These are phyloP conservation scores for Monosporascus sp. DNA, from an alignment of 2,329 filamentous ascomycete species.

Conservation along the genomic window DNA sequence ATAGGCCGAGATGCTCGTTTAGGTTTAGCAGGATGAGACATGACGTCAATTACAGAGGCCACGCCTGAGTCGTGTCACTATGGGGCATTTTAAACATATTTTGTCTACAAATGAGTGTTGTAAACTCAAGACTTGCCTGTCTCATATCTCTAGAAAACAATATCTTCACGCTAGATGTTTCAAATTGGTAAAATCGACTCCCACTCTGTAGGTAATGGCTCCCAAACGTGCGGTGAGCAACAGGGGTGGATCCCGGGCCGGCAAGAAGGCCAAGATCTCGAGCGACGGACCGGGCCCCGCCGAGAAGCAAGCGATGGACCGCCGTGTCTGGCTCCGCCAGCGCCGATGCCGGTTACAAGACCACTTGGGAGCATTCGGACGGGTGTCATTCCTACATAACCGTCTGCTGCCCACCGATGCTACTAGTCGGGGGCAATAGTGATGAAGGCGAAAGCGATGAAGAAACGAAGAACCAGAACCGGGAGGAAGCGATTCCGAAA, in stretches of 20 bases:
- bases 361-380: conserved; percentile 16
- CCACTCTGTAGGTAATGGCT: conserved; percentile 7
- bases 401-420: conserved; percentile 16
- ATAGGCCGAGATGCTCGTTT: too few species aligned
- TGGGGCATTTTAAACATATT: too few species aligned
- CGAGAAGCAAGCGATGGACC: conserved; percentile 25
- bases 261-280: conserved; percentile 15
- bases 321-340: conserved; percentile 30
- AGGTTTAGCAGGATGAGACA: too few species aligned
- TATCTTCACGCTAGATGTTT: too few species aligned
- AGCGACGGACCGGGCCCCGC: conserved; percentile 1
- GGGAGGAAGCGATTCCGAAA: too few species aligned
- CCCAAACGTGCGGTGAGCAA: conserved; percentile 15
- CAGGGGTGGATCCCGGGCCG: conserved; percentile 4
- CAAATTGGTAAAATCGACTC: too few species aligned
- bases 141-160: too few species aligned
- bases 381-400: conserved; percentile 24
- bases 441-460: conserved; percentile 8
- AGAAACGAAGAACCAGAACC: neutral
- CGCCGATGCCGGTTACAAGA: conserved; percentile 24
- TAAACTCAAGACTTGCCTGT: too few species aligned
- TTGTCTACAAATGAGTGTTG: too few species aligned
- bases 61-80: too few species aligned
- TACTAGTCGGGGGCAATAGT: neutral
- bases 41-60: too few species aligned